A percentile compares a stretch with the other conserved stretches of the same genome.
Conservation (phyloP, 1,139 yeast species). For the Protomyces gravidus region DNA sequence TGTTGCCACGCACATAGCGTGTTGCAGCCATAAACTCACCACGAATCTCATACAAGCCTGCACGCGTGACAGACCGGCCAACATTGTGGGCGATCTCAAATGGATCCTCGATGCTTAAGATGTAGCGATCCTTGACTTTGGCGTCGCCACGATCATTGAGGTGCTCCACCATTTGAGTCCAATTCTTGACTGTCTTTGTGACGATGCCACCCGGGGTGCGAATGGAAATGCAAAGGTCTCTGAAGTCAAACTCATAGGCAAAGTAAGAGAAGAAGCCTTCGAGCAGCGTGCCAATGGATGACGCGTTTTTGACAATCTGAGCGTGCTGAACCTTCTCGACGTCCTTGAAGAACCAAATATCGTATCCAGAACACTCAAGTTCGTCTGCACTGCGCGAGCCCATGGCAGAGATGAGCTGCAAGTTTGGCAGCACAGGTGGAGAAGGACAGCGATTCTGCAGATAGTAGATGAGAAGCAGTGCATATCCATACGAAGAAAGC, state of each 20-base stretch:
- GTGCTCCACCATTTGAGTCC: conserved; percentile 30
- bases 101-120: conserved; percentile 28
- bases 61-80: conserved; percentile 30
- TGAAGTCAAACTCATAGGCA: conserved; percentile 30
- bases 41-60: conserved; percentile 28
- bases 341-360: conserved; percentile 30
- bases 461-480: conserved; percentile 29
- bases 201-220: conserved; percentile 29
- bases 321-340: conserved; percentile 9
- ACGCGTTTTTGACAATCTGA: conserved; percentile 8
- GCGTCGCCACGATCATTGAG: conserved; percentile 22
- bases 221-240: conserved; percentile 29
- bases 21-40: conserved; percentile 32
- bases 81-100: conserved; percentile 33
- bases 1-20: conserved; percentile 23
- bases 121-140: conserved; percentile 18
- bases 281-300: conserved; percentile 29
- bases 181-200: conserved; percentile 29
- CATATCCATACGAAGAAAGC: conserved; percentile 32
- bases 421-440: conserved; percentile 30
- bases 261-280: conserved; percentile 30
- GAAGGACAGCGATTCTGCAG: conserved; percentile 23
- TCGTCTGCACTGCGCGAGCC: conserved; percentile 13
- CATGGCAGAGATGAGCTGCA: conserved; percentile 24
- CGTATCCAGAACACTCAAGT: conserved; percentile 23